These are phyloP conservation scores for Colletotrichum melonis DNA, from an alignment of 2,329 filamentous ascomycete species.

Conservation along the genomic window DNA sequence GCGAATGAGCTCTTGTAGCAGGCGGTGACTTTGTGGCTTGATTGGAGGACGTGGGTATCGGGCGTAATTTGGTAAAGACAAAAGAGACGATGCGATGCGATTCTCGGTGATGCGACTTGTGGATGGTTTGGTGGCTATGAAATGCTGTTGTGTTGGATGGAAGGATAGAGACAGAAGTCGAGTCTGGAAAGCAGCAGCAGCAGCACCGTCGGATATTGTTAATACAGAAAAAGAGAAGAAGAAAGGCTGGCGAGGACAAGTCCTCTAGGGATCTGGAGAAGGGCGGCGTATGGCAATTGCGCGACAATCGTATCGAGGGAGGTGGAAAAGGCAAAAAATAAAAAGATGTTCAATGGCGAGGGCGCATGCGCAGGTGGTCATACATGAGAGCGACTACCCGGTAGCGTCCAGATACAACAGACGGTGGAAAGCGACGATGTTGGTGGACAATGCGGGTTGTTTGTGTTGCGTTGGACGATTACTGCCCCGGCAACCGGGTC, in stretches of 20 bases:
- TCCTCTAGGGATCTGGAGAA: slow-evolving; percentile 19
- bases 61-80: slow-evolving; percentile 1
- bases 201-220: slow-evolving; percentile 17
- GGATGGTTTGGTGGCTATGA: neutral
- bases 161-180: neutral
- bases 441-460: slow-evolving; percentile 22
- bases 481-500: slow-evolving; percentile 39
- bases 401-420: neutral
- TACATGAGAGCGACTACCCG: slow-evolving; percentile 20
- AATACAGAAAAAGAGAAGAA: slow-evolving; percentile 25
- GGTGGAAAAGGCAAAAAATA: neutral
- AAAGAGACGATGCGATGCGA: slow-evolving; percentile 23
- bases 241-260: slow-evolving; percentile 26
- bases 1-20: slow-evolving; percentile 10
- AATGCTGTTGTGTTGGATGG: neutral
- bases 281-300: slow-evolving; percentile 20
- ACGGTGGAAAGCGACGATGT: slow-evolving; percentile 5
- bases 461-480: slow-evolving; percentile 36
- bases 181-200: neutral
- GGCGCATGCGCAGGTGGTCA: slow-evolving; percentile 6
- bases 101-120: slow-evolving; percentile 14
- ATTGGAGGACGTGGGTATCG: neutral
- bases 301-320: neutral
- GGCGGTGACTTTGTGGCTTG: slow-evolving; percentile 29
- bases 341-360: slow-evolving; percentile 9